These are phyloP conservation scores for Chalaropsis thielavioides DNA, from an alignment of 2,329 filamentous ascomycete genomes.

Conservation along the genomic window DNA sequence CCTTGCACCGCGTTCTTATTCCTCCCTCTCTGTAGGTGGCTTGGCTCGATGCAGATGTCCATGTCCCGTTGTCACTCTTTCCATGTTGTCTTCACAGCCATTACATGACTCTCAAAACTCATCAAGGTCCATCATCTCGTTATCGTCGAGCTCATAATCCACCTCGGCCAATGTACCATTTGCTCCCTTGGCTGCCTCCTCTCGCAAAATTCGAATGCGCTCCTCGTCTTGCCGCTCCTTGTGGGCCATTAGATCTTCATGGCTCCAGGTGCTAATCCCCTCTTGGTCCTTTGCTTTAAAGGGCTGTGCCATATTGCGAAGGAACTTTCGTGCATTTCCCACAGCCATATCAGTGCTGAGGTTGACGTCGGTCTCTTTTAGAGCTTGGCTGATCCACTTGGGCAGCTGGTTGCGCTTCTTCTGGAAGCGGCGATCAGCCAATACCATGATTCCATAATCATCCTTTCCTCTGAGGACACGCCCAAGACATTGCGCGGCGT, in stretches of 20 bases:
- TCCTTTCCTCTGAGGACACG: slow-evolving; percentile 92
- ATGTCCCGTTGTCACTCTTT: no score
- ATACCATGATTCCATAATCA: slow-evolving; percentile 98
- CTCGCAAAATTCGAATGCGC: slow-evolving; percentile 47
- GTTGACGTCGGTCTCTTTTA: slow-evolving; percentile 74
- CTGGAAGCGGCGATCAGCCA: slow-evolving; percentile 84
- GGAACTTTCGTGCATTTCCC: slow-evolving; percentile 73
- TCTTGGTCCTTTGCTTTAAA: slow-evolving; percentile 74
- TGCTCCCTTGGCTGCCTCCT: slow-evolving; percentile 24
- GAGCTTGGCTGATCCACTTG: slow-evolving; percentile 88
- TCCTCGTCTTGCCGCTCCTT: slow-evolving; percentile 62
- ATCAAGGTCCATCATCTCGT: slow-evolving; percentile 41
- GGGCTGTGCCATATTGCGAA: slow-evolving; percentile 83
- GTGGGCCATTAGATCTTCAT: slow-evolving; percentile 61
- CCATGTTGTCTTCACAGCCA: no score
- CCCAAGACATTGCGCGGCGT: slow-evolving; percentile 89
- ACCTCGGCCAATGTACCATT: slow-evolving; percentile 23
- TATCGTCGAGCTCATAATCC: slow-evolving; percentile 39
- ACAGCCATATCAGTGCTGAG: slow-evolving; percentile 93
- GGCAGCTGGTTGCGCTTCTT: slow-evolving; percentile 83
- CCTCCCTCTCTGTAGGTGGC: neutral
- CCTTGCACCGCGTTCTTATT: neutral
- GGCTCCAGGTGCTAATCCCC: slow-evolving; percentile 83
- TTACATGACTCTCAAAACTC: slow-evolving; percentile 18
- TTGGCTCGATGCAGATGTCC: neutral